Evolutionary conservation across 257 asterid genomes (phyloP).

Genomic region (Schizonepeta tenuifolia): DNA sequence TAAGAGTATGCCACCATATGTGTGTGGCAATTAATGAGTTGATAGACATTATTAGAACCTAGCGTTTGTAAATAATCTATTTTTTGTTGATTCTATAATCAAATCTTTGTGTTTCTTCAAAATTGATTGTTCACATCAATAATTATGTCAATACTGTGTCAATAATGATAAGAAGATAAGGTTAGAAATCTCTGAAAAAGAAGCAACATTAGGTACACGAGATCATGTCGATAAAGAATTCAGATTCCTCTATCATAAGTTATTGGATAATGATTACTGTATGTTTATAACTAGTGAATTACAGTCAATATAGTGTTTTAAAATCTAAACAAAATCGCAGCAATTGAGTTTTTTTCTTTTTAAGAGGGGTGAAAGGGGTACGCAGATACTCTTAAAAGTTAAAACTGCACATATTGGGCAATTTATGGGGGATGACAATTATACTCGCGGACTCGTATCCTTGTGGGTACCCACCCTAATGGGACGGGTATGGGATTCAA

Average conservation of each 20-base stretch:
- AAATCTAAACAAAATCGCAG: too few relatives aligned
- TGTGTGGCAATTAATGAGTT: background rate
- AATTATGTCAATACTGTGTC: constrained; percentile 20
- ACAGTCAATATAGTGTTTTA: too few relatives aligned
- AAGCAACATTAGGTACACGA: background rate
- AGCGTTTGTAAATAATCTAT: constrained; percentile 39
- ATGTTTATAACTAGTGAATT: too few relatives aligned
- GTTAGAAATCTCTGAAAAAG: background rate
- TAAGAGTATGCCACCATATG: background rate
- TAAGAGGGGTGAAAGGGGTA: too few relatives aligned
- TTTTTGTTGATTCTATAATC: constrained; percentile 39
- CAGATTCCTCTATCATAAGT: background rate
- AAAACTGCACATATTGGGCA: background rate
- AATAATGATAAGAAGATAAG: background rate
- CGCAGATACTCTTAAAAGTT: too few relatives aligned
- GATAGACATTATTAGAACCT: constrained; percentile 39
- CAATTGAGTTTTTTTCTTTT: too few relatives aligned
- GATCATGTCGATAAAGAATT: background rate
- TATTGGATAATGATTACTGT: too few relatives aligned
- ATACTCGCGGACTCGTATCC: too few relatives aligned
- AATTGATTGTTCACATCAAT: constrained; percentile 1
- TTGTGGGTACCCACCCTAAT: too few relatives aligned
- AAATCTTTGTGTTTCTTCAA: constrained; percentile 13
- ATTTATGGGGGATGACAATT: too few relatives aligned
- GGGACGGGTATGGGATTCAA: too few relatives aligned